Evolutionary conservation across 2,329 filamentous ascomycete species (phyloP).

Genomic region (Aureobasidium sp.): DNA sequence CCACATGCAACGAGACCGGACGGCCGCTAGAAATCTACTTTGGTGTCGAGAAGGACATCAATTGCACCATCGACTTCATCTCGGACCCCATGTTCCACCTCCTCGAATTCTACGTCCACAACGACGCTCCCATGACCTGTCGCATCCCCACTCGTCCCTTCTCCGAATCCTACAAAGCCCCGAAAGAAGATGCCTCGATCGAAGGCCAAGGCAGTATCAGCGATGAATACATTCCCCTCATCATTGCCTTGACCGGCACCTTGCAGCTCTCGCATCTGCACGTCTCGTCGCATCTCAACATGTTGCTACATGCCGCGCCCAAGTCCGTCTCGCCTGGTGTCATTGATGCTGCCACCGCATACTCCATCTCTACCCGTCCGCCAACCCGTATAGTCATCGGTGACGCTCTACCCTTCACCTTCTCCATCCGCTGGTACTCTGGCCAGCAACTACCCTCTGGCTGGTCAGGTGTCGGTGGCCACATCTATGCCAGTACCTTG

Average conservation of each 20-base stretch:
- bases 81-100: slow-evolving; percentile 77
- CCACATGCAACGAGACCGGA: slow-evolving; percentile 78
- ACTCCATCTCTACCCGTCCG: slow-evolving; percentile 54
- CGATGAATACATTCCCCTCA: slow-evolving; percentile 63
- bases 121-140: slow-evolving; percentile 86
- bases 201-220: slow-evolving; percentile 31
- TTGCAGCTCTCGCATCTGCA: slow-evolving; percentile 85
- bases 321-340: slow-evolving; percentile 53
- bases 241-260: slow-evolving; percentile 82
- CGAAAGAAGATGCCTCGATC: slow-evolving; percentile 23
- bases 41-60: slow-evolving; percentile 69
- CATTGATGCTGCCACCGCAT: slow-evolving; percentile 79
- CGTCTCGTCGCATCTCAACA: slow-evolving; percentile 80
- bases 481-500: slow-evolving; percentile 42
- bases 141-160: slow-evolving; percentile 74
- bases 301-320: slow-evolving; percentile 67
- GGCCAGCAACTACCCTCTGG: slow-evolving; percentile 57
- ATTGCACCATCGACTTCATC: slow-evolving; percentile 73
- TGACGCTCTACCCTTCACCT: slow-evolving; percentile 68
- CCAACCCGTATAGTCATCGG: slow-evolving; percentile 70
- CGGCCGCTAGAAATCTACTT: slow-evolving; percentile 78
- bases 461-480: slow-evolving; percentile 44
- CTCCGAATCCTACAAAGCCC: slow-evolving; percentile 27
- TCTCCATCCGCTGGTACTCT: slow-evolving; percentile 83
- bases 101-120: slow-evolving; percentile 96